A percentile compares a stretch with the other conserved stretches of the same genome.
These are phyloP conservation scores for Biscogniauxia mediterranea DNA, from an alignment of 2,329 filamentous ascomycete genomes.

Conservation along the genomic window DNA sequence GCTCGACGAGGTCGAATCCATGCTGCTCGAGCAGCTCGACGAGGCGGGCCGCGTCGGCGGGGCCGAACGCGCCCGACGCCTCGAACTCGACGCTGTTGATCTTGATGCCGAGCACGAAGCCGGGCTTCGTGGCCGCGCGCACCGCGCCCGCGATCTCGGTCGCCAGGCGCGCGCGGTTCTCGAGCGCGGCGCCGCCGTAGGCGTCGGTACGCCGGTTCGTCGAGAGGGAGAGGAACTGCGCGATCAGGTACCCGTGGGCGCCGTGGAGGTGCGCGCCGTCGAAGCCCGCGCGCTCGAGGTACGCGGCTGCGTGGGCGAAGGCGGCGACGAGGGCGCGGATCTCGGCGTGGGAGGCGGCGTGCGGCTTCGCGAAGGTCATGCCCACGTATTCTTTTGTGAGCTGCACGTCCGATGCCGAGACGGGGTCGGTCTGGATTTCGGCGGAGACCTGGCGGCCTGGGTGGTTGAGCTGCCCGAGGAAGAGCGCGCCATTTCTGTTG, in stretches of 20 bases:
- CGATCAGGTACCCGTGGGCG: slow-evolving; percentile 57
- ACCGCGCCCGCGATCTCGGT: slow-evolving; percentile 48
- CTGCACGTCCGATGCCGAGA: slow-evolving; percentile 50
- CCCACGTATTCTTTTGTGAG: slow-evolving; percentile 35
- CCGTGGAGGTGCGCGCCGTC: slow-evolving; percentile 46
- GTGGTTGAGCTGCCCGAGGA: slow-evolving; percentile 56
- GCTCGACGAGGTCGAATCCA: slow-evolving; percentile 64
- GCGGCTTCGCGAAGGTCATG: slow-evolving; percentile 32
- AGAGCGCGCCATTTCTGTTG: slow-evolving; percentile 45
- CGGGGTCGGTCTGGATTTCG: slow-evolving; percentile 45
- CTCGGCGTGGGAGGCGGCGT: slow-evolving; percentile 7
- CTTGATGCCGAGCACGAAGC: slow-evolving; percentile 43
- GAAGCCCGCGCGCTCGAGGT: slow-evolving; percentile 21
- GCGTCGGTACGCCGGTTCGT: slow-evolving; percentile 52
- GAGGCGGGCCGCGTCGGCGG: slow-evolving; percentile 38
- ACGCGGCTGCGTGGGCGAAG: slow-evolving; percentile 17
- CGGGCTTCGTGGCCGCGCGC: slow-evolving; percentile 34
- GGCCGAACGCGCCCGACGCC: background rate
- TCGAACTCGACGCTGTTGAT: background rate
- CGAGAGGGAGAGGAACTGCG: slow-evolving; percentile 52
- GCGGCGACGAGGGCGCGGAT: slow-evolving; percentile 7
- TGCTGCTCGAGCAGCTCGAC: slow-evolving; percentile 54
- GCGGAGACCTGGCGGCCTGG: slow-evolving; percentile 51
- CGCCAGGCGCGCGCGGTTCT: slow-evolving; percentile 48
- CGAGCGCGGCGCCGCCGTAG: slow-evolving; percentile 50